Evolutionary conservation across 2,329 filamentous ascomycete genomes (phyloP).

Genomic region (Aspergillus melleus): DNA sequence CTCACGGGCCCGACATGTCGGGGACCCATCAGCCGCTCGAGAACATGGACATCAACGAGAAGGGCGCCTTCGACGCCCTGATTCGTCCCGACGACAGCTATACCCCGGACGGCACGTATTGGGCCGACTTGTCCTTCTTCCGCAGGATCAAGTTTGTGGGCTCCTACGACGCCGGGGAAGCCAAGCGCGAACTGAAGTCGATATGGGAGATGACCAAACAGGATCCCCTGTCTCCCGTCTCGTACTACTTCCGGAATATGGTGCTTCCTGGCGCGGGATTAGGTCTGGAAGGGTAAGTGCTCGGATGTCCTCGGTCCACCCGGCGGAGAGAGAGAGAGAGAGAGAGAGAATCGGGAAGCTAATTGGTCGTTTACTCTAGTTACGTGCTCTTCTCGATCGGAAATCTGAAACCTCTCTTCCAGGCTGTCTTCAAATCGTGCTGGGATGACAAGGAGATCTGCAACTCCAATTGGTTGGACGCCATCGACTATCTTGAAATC

Average conservation of each 20-base stretch:
- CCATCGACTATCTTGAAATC: slow-evolving; percentile 89
- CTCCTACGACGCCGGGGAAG: slow-evolving; percentile 70
- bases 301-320: not conserved
- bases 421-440: slow-evolving; percentile 72
- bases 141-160: slow-evolving; percentile 74
- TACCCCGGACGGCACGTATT: slow-evolving; percentile 79
- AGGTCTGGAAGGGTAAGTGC: slow-evolving; percentile 72
- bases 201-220: slow-evolving; percentile 81
- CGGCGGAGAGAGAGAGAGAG: not conserved
- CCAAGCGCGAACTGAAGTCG: slow-evolving; percentile 62
- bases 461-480: slow-evolving; percentile 74
- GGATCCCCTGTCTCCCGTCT: slow-evolving; percentile 80
- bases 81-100: slow-evolving; percentile 89
- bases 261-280: slow-evolving; percentile 90
- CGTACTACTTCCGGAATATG: slow-evolving; percentile 86
- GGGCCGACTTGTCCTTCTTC: slow-evolving; percentile 77
- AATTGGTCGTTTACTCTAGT: slow-evolving; percentile 40
- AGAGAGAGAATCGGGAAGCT: not conserved
- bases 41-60: slow-evolving; percentile 59
- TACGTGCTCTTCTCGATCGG: slow-evolving; percentile 98
- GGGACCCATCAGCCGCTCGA: slow-evolving; percentile 45
- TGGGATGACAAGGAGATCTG: slow-evolving; percentile 71
- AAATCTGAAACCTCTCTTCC: slow-evolving; percentile 81
- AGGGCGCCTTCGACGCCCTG: slow-evolving; percentile 70
- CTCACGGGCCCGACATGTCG: slow-evolving; percentile 50